These are phyloP conservation scores for Fusarium goolgardi DNA, from an alignment of 2,329 filamentous ascomycete species.

Conservation along the genomic window DNA sequence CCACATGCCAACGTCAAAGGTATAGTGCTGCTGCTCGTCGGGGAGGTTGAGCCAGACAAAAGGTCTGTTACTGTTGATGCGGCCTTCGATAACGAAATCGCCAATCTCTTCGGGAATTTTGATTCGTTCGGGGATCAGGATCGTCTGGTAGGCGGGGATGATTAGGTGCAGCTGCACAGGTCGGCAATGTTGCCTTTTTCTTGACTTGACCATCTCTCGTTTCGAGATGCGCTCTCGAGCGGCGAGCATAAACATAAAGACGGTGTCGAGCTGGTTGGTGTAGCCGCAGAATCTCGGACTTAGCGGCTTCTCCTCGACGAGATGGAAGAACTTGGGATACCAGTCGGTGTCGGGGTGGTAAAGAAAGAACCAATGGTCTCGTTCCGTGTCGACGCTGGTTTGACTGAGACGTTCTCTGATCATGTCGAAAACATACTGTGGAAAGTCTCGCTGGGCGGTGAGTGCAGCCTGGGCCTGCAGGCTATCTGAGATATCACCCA, in stretches of 20 bases:
- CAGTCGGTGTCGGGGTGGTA: slow-evolving; percentile 57
- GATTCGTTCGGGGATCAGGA: slow-evolving; percentile 53
- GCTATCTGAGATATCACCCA: slow-evolving; percentile 50
- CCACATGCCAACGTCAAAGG: slow-evolving; percentile 51
- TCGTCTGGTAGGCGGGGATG: slow-evolving; percentile 55
- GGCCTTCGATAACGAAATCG: slow-evolving; percentile 54
- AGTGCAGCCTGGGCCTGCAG: slow-evolving; percentile 53
- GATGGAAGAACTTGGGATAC: slow-evolving; percentile 55
- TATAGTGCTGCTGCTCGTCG: slow-evolving; percentile 49
- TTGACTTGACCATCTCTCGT: slow-evolving; percentile 44
- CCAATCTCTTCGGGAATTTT: slow-evolving; percentile 53
- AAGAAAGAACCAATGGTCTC: slow-evolving; percentile 55
- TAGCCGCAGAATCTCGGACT: slow-evolving; percentile 54
- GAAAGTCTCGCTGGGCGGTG: slow-evolving; percentile 53
- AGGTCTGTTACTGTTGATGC: slow-evolving; percentile 53
- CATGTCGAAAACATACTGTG: slow-evolving; percentile 53
- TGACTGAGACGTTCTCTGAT: slow-evolving; percentile 52
- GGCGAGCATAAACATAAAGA: slow-evolving; percentile 56
- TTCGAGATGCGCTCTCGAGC: slow-evolving; percentile 46
- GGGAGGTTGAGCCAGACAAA: slow-evolving; percentile 56
- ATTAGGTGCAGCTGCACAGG: slow-evolving; percentile 52
- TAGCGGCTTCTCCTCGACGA: slow-evolving; percentile 51
- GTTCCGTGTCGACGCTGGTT: slow-evolving; percentile 47
- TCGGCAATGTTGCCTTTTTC: slow-evolving; percentile 32
- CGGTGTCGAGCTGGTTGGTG: slow-evolving; percentile 55